These are phyloP conservation scores for Acanthamoeba royreba DNA, from an alignment of 208 protist species.

Conservation along the genomic window DNA sequence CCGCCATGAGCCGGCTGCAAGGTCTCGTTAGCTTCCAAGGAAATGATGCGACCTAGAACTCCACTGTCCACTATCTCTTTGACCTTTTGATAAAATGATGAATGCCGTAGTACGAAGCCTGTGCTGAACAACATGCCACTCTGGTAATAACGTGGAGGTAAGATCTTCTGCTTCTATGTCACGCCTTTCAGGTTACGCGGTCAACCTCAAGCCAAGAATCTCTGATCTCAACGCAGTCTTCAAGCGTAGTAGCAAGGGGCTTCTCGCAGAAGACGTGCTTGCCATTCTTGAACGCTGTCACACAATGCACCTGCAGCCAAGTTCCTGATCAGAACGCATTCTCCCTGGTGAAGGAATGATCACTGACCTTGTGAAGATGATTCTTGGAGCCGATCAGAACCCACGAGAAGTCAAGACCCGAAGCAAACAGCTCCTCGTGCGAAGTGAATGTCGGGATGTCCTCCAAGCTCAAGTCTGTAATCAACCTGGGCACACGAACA, in stretches of 20 bases:
- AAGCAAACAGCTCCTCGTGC: neutral
- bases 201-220: neutral
- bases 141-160: no score
- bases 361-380: neutral
- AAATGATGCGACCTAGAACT: neutral
- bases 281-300: neutral
- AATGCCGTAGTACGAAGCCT: neutral
- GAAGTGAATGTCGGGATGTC: neutral
- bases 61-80: neutral
- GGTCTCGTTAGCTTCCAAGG: slow-evolving; percentile 9
- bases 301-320: neutral
- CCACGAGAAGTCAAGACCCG: slow-evolving; percentile 7
- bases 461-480: neutral
- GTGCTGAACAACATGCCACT: slow-evolving; percentile 17
- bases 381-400: slow-evolving; percentile 36
- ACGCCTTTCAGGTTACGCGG: no score
- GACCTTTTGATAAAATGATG: neutral
- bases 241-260: neutral
- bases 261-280: slow-evolving; percentile 50
- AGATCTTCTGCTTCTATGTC: no score
- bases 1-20: neutral
- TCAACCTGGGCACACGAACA: no score
- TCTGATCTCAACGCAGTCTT: neutral
- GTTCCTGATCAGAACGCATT: neutral
- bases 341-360: neutral